Evolutionary conservation across 2,329 filamentous ascomycete species (phyloP).

Genomic region (Verruconis gallopava): DNA sequence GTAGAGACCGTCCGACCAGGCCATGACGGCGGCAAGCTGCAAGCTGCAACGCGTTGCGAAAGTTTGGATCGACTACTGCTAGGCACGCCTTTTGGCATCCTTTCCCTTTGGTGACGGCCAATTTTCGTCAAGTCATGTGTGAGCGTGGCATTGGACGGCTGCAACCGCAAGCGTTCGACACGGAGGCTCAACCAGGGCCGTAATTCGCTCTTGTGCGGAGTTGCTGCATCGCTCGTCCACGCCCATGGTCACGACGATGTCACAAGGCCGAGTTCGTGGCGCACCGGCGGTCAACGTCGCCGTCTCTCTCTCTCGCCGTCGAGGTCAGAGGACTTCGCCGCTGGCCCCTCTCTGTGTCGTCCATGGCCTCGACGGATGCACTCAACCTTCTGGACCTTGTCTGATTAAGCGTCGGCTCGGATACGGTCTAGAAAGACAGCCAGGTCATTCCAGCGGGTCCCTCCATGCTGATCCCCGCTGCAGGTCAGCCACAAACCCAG

Average conservation of each 20-base stretch:
- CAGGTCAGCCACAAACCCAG: no score
- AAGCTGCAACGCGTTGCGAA: no score
- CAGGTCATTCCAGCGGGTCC: neutral
- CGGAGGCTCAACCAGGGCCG: neutral
- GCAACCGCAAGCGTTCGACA: neutral
- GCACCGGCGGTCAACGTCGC: neutral
- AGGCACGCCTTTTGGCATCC: no score
- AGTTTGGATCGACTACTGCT: no score
- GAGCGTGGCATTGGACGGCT: neutral
- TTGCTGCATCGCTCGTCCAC: neutral
- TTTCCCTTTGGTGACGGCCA: no score
- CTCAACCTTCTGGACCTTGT: neutral
- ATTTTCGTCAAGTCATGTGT: conserved; percentile 1
- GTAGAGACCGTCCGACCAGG: no score
- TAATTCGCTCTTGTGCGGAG: neutral
- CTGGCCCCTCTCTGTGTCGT: neutral
- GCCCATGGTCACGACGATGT: neutral
- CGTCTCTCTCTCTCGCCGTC: neutral
- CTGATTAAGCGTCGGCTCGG: neutral
- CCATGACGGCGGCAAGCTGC: no score
- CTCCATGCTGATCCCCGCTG: neutral
- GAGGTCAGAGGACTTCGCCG: neutral
- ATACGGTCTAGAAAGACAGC: neutral
- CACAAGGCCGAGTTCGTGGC: neutral
- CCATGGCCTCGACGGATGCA: neutral